Evolutionary conservation across 2,329 filamentous ascomycete genomes (phyloP).

Genomic region (Penicillium olsonii): DNA sequence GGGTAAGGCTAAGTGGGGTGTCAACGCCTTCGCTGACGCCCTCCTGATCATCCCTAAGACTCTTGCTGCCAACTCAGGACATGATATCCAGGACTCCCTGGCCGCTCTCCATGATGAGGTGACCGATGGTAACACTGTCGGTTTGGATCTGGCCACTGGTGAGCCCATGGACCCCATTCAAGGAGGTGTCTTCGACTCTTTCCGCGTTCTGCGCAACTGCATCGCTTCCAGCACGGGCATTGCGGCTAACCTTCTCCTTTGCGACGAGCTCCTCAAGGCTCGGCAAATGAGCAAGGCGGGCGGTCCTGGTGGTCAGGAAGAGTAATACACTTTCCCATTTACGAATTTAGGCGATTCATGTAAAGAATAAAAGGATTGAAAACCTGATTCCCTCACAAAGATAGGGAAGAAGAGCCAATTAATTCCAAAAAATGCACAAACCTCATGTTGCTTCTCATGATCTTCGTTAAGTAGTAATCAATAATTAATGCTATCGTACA

Average conservation of each 20-base stretch:
- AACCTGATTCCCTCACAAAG: slow-evolving; percentile 14
- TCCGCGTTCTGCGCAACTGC: slow-evolving; percentile 89
- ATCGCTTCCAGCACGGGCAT: slow-evolving; percentile 94
- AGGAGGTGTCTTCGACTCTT: slow-evolving; percentile 93
- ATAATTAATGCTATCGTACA: slow-evolving; percentile 14
- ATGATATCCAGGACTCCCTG: slow-evolving; percentile 94
- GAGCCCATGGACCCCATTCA: slow-evolving; percentile 94
- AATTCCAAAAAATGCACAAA: slow-evolving; percentile 19
- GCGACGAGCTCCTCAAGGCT: slow-evolving; percentile 96
- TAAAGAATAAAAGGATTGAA: slow-evolving; percentile 26
- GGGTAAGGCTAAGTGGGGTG: slow-evolving; percentile 96
- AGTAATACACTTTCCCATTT: slow-evolving; percentile 34
- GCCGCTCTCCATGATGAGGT: slow-evolving; percentile 84
- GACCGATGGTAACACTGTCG: slow-evolving; percentile 79
- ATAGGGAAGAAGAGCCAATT: slow-evolving; percentile 11
- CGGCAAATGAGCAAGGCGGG: slow-evolving; percentile 75
- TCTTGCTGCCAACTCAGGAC: slow-evolving; percentile 89
- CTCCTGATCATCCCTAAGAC: slow-evolving; percentile 96
- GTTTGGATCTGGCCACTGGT: slow-evolving; percentile 81
- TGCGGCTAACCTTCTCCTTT: slow-evolving; percentile 89
- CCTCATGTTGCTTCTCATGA: slow-evolving; percentile 11
- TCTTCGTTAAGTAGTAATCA: slow-evolving; percentile 6
- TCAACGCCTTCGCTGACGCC: slow-evolving; percentile 91
- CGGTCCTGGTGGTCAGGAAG: slow-evolving; percentile 46
- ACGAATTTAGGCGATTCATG: slow-evolving; percentile 23